Evolutionary conservation across 352 stramenopile species (phyloP).

Genomic region (Phytopythium oedochilum): DNA sequence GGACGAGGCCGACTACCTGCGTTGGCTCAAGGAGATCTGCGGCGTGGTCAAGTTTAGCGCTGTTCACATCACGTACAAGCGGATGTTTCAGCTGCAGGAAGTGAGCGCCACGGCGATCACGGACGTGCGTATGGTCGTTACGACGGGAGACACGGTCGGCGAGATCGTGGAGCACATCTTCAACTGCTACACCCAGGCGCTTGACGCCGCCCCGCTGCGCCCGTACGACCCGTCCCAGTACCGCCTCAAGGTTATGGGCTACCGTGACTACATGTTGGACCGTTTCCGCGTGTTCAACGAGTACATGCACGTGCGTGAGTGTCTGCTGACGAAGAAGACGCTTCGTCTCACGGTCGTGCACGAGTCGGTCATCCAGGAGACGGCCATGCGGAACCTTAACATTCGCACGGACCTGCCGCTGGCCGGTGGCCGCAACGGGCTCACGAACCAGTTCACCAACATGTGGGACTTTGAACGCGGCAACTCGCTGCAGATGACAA

Average conservation of each 20-base stretch:
- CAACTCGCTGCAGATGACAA: slow-evolving; percentile 69
- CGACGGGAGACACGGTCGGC: slow-evolving; percentile 75
- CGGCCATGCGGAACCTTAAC: slow-evolving; percentile 68
- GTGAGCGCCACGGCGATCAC: slow-evolving; percentile 80
- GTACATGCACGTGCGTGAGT: slow-evolving; percentile 86
- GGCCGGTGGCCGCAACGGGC: slow-evolving; percentile 2
- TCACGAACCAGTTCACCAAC: slow-evolving; percentile 56
- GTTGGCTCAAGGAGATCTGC: slow-evolving; percentile 80
- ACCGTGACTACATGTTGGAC: slow-evolving; percentile 85
- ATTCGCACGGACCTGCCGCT: slow-evolving; percentile 61
- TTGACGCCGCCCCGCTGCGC: slow-evolving; percentile 67
- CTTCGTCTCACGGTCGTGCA: slow-evolving; percentile 83
- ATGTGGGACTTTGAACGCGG: slow-evolving; percentile 48
- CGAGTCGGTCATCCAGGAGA: slow-evolving; percentile 83
- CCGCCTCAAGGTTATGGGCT: slow-evolving; percentile 82
- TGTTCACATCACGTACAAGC: slow-evolving; percentile 74
- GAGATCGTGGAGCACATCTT: slow-evolving; percentile 89
- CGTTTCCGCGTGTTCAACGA: slow-evolving; percentile 79
- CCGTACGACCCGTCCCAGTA: slow-evolving; percentile 82
- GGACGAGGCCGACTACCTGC: slow-evolving; percentile 69
- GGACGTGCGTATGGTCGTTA: slow-evolving; percentile 83
- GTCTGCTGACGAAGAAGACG: slow-evolving; percentile 82
- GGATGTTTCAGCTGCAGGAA: slow-evolving; percentile 83
- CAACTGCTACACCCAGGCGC: slow-evolving; percentile 80
- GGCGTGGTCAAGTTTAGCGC: slow-evolving; percentile 76